Evolutionary conservation across 352 stramenopile species (phyloP), one percentile per base, ranked within the genome.

Genomic region (Globisporangium perplexum): DNA sequence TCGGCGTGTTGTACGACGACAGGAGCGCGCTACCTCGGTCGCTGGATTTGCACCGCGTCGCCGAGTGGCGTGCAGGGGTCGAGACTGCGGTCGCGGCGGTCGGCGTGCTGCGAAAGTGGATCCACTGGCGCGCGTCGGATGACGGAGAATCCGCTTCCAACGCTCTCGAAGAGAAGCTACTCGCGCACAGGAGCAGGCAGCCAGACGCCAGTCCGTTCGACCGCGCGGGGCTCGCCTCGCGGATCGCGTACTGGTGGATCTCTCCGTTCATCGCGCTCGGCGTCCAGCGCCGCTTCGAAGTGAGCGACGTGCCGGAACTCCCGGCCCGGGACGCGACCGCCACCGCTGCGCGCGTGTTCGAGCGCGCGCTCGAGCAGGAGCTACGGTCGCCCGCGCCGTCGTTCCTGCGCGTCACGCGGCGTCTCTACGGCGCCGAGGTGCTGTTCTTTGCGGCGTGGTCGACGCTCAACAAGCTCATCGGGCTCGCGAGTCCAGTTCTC

Each of bases 211-310:
- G 61, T 30, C 71, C 74, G 11, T 73, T 90, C 33, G 81, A 92
- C 46, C 61, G 54, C 15, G 75, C 78, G 1, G 67, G 68, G 7
- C 74, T 69, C 50, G 38, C 86, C 31, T 88, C 79, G 17, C 75
- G 75, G 17, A 52, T 90, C n/a, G 75, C 77, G 41, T 91, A 86
- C 50, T 28, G 57, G 31, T 92, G 81, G 79, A 71, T 91, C 39
- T 72, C 80, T 17, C 81, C 77, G 11, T 70, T 90, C 36, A 81
- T 94, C 49, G 6, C 44, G 6, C 53, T 90, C 18, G 73, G 80
- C 0, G 66, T 68, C 26, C 43, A 53, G n/a, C 68, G 75, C 5
- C 69, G 81, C n/a, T 60, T 92, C 5, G 77, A 91, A 47, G 62
- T 81, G 38, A 14, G 62, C 5, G 83, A 92, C 53, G 53, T 92